Percentiles rank a stretch among this genome's conserved stretches.
Evolutionary conservation across 306 rosid species (phyloP).

Genomic region (Lupinus albus): DNA sequence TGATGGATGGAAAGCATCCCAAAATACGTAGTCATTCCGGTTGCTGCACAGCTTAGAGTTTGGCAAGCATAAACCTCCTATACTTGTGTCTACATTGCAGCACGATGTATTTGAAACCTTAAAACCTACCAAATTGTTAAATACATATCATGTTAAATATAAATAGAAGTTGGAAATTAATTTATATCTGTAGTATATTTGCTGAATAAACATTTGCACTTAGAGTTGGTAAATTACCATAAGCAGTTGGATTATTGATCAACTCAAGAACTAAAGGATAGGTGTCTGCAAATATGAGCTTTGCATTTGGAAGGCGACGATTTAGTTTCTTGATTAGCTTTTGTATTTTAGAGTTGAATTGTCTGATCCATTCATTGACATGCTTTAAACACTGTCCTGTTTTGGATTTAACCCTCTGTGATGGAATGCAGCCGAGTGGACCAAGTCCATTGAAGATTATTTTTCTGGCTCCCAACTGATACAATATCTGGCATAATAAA

Average conservation of each 20-base stretch:
- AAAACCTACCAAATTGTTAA: conserved; percentile 50
- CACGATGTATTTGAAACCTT: conserved; percentile 82
- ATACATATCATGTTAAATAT: no score
- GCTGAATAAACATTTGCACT: no score
- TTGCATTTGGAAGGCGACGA: conserved; percentile 57
- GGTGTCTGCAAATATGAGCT: conserved; percentile 61
- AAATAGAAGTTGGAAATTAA: no score
- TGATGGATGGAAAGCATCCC: conserved; percentile 95
- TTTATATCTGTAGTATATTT: no score
- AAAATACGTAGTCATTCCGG: conserved; percentile 69
- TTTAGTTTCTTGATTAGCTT: conserved; percentile 56
- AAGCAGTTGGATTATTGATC: conserved; percentile 55
- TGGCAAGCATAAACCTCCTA: conserved; percentile 86
- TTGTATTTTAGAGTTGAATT: conserved; percentile 53
- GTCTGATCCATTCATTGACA: conserved; percentile 58
- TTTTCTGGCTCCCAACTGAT: conserved; percentile 70
- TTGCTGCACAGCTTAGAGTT: conserved; percentile 70
- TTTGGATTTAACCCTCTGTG: conserved; percentile 81
- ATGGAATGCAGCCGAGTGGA: conserved; percentile 93
- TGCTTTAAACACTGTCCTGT: conserved; percentile 62
- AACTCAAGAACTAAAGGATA: conserved; percentile 63
- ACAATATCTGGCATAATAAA: conserved; percentile 49
- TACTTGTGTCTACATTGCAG: conserved; percentile 71
- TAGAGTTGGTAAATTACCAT: conserved; percentile 48
- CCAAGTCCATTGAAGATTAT: conserved; percentile 70